A percentile compares a stretch with the other conserved stretches of the same genome.
Conservation (phyloP, 306 rosid species). For the Spatholobus suberectus region DNA sequence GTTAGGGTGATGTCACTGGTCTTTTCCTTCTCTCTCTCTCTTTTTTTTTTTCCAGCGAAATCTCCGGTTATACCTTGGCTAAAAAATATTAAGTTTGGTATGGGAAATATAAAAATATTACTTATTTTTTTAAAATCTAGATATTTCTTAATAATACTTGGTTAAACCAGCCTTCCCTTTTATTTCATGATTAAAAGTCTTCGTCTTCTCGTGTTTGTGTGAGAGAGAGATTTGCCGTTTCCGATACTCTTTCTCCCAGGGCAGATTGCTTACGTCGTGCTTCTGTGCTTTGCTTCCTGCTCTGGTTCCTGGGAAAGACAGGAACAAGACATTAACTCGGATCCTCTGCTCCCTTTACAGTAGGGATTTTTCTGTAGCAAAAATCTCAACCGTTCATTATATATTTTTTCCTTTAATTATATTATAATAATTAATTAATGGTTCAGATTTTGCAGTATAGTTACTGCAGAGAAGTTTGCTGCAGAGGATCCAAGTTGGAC, state of each 20-base stretch:
- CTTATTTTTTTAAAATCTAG: background rate
- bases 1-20: slow-evolving; percentile 39
- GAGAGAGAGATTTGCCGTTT: background rate
- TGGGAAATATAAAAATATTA: background rate
- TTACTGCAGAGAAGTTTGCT: too few relatives aligned
- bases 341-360: too few relatives aligned
- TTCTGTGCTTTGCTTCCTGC: slow-evolving; percentile 39
- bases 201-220: background rate
- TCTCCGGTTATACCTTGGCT: background rate
- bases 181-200: background rate
- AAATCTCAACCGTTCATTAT: too few relatives aligned
- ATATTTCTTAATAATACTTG: background rate
- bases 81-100: background rate
- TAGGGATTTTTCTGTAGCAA: too few relatives aligned
- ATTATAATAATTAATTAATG: too few relatives aligned
- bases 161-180: background rate
- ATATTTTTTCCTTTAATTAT: too few relatives aligned
- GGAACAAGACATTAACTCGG: slow-evolving; percentile 54
- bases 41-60: background rate
- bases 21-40: background rate
- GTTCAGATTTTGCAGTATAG: too few relatives aligned
- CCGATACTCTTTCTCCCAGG: background rate
- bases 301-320: slow-evolving; percentile 35
- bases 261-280: slow-evolving; percentile 32
- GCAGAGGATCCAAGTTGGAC: too few relatives aligned